Base-by-base conservation (phyloP, 2,329 filamentous ascomycete species). In the Xylaria sp. region DNA sequence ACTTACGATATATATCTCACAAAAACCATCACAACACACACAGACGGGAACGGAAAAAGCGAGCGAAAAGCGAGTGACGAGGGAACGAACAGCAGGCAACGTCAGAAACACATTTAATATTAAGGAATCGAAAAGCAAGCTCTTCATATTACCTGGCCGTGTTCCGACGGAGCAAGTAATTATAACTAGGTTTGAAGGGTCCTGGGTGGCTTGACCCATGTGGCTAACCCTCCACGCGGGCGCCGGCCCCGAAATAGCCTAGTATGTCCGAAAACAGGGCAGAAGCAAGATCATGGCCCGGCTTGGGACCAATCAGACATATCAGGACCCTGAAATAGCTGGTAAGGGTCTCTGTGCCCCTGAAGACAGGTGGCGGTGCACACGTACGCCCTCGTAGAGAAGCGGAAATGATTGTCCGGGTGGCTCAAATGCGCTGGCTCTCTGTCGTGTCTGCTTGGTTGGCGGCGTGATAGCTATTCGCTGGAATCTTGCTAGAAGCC, bases 201-300 rank as follows among this genome's bases (percentile, higher is more conserved):
- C 43, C 45, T 57, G 46, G 57, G 66, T 69, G 66, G 66, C 66
- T 69, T 69, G 66, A 67, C 63, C 52, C 49, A 59, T 69, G 66
- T 70, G 67, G 67, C 67, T 68, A 64, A 60, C 56, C 50, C 24
- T 37, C 41, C 41, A 59, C 52, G 40, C 24, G 24, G 24, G 6
- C 24, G 24, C 24, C 24, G 24, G 29, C 29, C 9, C 29, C n/a
- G n/a, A n/a, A n/a, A n/a, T n/a, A 13, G 9, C 16, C 11, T 59
- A 64, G 58, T 24, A 47, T 34, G 52, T 37, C 43, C 43, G 53
- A 65, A 69, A 67, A 64, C 65, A 66, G 52, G 65, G 62, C 58
- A 64, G 57, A 59, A 52, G 41, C 53, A 56, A 54, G 60, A 57
- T 50, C 57, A 42, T 50, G 61, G 34, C 60, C 50, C 42, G 18